Percentiles rank a stretch among this genome's conserved stretches.
phyloP scores from a whole-genome alignment of 2,329 filamentous ascomycete genomes.

The Gaeumannomyces tritici region DNA sequence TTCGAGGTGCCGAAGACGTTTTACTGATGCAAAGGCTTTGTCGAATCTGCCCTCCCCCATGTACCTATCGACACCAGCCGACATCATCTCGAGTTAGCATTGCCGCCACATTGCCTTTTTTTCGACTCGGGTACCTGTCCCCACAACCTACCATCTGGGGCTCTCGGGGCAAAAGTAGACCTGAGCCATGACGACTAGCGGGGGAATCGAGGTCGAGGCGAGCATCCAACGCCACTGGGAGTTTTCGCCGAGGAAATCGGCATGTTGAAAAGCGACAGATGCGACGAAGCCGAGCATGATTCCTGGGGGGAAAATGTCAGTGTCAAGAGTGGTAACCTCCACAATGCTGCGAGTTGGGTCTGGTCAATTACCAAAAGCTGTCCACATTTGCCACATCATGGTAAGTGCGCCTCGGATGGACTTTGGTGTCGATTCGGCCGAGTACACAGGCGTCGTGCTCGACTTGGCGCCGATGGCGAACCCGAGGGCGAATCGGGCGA shows the following conservation, averaged over 20 bases:
- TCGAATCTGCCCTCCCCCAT: neutral
- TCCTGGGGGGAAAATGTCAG: neutral
- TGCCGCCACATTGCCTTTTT: neutral
- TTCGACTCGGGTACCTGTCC: neutral
- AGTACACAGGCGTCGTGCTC: constrained; percentile 22
- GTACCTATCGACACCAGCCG: neutral
- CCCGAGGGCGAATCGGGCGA: constrained; percentile 57
- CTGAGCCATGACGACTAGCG: neutral
- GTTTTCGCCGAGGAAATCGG: neutral
- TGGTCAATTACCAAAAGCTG: constrained; percentile 22
- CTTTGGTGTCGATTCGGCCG: neutral
- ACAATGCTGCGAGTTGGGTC: no score
- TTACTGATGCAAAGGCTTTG: constrained; percentile 37
- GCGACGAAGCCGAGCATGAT: constrained; percentile 37
- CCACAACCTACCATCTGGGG: neutral
- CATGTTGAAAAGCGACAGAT: neutral
- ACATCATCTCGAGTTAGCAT: neutral
- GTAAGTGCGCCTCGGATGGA: constrained; percentile 1
- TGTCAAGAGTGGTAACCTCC: no score
- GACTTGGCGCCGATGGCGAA: constrained; percentile 57
- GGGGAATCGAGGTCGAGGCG: neutral
- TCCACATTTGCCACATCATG: constrained; percentile 22
- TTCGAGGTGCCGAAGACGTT: constrained; percentile 36
- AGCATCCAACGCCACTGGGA: constrained; percentile 3
- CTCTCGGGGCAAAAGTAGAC: constrained; percentile 1